phyloP scores from a whole-genome alignment of 352 stramenopile species.

The Pythium myriotylum region DNA sequence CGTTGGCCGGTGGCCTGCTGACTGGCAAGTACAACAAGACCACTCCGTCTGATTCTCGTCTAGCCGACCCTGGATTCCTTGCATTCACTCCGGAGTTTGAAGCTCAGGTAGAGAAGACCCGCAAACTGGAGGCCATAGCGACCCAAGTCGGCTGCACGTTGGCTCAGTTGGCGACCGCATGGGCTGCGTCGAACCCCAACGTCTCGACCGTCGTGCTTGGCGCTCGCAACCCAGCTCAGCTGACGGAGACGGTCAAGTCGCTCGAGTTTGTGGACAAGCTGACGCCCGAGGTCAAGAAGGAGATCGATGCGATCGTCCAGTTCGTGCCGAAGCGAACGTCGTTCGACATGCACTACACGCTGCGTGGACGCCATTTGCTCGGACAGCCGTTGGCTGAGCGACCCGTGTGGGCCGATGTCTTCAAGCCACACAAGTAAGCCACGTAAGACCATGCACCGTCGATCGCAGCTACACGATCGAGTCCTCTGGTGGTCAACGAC shows the following conservation, averaged over 20 bases:
- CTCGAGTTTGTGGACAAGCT: conserved; percentile 38
- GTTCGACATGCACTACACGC: no score
- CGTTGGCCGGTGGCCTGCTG: conserved; percentile 39
- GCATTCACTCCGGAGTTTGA: conserved; percentile 16
- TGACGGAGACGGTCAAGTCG: conserved; percentile 52
- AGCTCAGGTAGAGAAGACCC: conserved; percentile 42
- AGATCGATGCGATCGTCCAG: conserved; percentile 44
- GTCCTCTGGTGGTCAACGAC: no score
- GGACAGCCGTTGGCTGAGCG: no score
- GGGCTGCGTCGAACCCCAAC: conserved; percentile 48
- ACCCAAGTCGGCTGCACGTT: conserved; percentile 62
- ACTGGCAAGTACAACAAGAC: conserved; percentile 47
- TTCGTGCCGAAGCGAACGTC: conserved; percentile 25
- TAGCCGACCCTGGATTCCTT: no score
- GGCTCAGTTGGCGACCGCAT: conserved; percentile 51
- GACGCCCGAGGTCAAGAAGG: conserved; percentile 39
- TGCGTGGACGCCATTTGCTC: no score
- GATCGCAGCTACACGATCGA: no score
- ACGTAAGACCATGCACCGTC: no score
- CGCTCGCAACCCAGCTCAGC: conserved; percentile 41
- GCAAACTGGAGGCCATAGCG: conserved; percentile 45
- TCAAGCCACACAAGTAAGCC: no score
- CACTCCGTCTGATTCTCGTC: neutral
- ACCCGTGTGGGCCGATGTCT: no score
- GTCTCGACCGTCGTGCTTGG: conserved; percentile 53